Base-by-base conservation (phyloP, 352 stramenopile genomes). In the Phytophthora pini region DNA sequence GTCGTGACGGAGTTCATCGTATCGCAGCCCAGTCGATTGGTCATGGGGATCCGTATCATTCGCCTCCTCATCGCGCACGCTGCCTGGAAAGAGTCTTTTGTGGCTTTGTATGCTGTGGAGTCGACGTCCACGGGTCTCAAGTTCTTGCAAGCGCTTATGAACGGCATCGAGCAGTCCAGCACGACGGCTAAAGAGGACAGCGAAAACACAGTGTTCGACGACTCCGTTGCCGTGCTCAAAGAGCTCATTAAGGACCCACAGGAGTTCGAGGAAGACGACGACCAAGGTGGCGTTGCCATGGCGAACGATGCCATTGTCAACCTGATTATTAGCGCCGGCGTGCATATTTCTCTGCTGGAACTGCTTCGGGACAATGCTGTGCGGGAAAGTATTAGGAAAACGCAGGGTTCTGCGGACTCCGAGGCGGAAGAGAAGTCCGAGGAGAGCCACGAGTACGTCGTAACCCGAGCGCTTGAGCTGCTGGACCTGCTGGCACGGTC, bases 1-100 rank as follows among this genome's bases (percentile, higher is more conserved):
- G 74, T 89, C 40, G 80, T 92, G 43, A 92, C 82, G 0, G 81
- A 93, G 39, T 91, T 90, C 58, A 78, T 90, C 8, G 79, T 92
- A 13, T 74, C 72, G 1, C 64, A 87, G 49, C 70, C 74, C 13
- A 74, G 77, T 31, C 77, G 79, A 2, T 60, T 90, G 53, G 71
- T 77, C 8, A 80, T 84, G 55, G 79, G 81, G 1, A 77, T 93
- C 44, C 72, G 81, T 29, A 89, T 93, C 38, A 79, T 92, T n/a
- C 81, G 85, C n/a, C 68, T 93, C n/a, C 77, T 93, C 8, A 88
- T 91, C 38, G 60, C 66, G 4, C 72, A 91, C 54, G 70, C 71
- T 15, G 61, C 68, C 17, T 93, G 82, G 85, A 92, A 89, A 45
- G 76, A 84, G n/a, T 91, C 77, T 15, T 93, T 93, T 58, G 72